These are phyloP conservation scores for Tolypocladium guangdongense DNA, from an alignment of 2,329 filamentous ascomycete genomes.

Conservation along the genomic window DNA sequence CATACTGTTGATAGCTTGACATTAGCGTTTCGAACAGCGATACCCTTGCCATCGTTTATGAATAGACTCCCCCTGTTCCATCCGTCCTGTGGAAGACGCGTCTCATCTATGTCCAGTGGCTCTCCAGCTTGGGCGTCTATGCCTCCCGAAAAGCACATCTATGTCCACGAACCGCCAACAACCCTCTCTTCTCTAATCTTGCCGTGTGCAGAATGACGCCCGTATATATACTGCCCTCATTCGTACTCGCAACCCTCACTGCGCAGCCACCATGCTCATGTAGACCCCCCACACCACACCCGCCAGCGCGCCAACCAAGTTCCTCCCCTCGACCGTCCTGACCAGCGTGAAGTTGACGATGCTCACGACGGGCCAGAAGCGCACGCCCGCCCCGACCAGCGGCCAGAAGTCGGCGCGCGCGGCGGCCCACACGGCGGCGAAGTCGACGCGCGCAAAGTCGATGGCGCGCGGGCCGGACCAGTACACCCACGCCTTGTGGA, in stretches of 20 bases:
- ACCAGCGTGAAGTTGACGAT: constrained; percentile 58
- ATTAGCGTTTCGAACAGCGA: background rate
- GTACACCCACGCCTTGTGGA: constrained; percentile 22
- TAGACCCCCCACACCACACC: constrained; percentile 68
- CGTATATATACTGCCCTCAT: background rate
- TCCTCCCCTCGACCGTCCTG: constrained; percentile 59
- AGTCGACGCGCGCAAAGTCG: constrained; percentile 34
- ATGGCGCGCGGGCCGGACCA: constrained; percentile 28
- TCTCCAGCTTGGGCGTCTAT: background rate
- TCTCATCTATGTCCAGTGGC: background rate
- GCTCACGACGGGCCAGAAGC: constrained; percentile 60
- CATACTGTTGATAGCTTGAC: background rate
- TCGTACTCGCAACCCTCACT: constrained; percentile 6
- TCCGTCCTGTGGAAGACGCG: background rate
- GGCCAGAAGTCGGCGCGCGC: constrained; percentile 47
- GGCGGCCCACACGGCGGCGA: constrained; percentile 29
- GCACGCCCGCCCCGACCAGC: constrained; percentile 56
- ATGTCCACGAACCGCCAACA: no score
- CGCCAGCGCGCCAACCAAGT: constrained; percentile 59
- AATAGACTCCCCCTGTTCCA: background rate
- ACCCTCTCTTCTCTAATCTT: no score
- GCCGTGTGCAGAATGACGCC: no score
- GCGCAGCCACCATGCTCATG: constrained; percentile 49
- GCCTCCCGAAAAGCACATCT: background rate
- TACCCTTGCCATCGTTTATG: background rate